Base-by-base conservation (phyloP, 257 asterid species). In the Verbascum thapsus region DNA sequence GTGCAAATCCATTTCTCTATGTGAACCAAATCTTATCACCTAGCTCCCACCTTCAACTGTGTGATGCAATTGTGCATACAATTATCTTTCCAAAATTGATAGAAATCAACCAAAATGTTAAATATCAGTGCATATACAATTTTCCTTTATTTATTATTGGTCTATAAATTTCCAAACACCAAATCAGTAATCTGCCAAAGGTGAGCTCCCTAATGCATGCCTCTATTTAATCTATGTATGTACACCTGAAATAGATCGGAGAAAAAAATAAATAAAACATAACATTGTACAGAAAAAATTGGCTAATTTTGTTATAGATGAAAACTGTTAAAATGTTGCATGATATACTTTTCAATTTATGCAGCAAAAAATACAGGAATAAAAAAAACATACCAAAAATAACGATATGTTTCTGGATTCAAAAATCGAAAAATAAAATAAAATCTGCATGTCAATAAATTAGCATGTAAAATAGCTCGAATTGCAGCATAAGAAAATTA, bases 1-100 rank as follows among this genome's bases (percentile, higher is more conserved):
- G 38, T 87, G 88, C 75, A 84, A 75, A 70, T 94, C 99, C 99
- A 94, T 94, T 53, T 59, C 39, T 67, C 49, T 48, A 47, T 55
- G 56, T 59, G 51, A 68, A 71, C 30, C 70, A 75, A 53, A 60
- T 19, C 63, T 57, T 53, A 78, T 13, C 45, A 52, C 64, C 49
- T 37, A 53, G 58, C 45, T 61, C 35, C 74, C 70, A 53, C 69
- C 44, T 6, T 52, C 72, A 42, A 48, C 34, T 57, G 30, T 53
- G 53, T 35, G 19, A 63, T 43, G 61, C 32, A 71, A 64, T 30
- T 61, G 34, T 16, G 23, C 48, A 32, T 39, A 53, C 56, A 66
- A 41, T 6, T 58, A 38, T 60, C n/a, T n/a, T 70, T 19, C 26
- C 37, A 61, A 54, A 50, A 26, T 30, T 51, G 59, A 49, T 44